Evolutionary conservation across 2,329 filamentous ascomycete genomes (phyloP).

Genomic region (Aspergillus viridinutans): DNA sequence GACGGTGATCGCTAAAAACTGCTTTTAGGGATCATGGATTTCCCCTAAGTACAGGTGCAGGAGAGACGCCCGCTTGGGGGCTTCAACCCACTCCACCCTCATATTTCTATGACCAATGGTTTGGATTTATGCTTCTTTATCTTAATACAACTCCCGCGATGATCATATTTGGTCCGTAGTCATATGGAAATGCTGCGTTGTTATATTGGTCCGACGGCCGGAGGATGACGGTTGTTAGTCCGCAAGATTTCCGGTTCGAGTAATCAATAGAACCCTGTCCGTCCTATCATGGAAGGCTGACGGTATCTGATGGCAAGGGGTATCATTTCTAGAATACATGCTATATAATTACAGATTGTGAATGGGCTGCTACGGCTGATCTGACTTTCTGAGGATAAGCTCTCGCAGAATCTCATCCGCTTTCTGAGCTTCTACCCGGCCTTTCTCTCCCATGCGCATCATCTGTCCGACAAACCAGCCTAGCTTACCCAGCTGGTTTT

Average conservation of each 20-base stretch:
- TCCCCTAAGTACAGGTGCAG: conserved; percentile 49
- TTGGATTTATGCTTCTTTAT: neutral
- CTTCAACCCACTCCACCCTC: conserved; percentile 21
- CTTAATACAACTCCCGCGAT: neutral
- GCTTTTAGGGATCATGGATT: conserved; percentile 44
- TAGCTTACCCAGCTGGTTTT: conserved; percentile 60
- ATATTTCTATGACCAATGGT: conserved; percentile 22
- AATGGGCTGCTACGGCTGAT: conserved; percentile 1
- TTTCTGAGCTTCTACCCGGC: conserved; percentile 58
- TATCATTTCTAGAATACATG: conserved; percentile 4
- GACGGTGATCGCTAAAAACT: conserved; percentile 39
- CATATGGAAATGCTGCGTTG: neutral
- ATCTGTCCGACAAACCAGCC: conserved; percentile 67
- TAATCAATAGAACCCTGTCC: neutral
- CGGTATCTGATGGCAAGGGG: neutral
- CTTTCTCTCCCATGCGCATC: conserved; percentile 58
- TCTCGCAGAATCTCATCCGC: conserved; percentile 53
- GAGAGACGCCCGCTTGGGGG: conserved; percentile 32
- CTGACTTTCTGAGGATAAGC: conserved; percentile 36
- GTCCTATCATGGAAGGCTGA: neutral
- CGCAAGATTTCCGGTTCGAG: neutral
- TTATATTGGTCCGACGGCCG: neutral
- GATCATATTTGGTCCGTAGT: neutral
- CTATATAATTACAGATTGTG: neutral
- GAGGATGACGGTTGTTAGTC: neutral